Base-by-base conservation (phyloP, 2,329 filamentous ascomycete species). In the Aspergillus persii region DNA sequence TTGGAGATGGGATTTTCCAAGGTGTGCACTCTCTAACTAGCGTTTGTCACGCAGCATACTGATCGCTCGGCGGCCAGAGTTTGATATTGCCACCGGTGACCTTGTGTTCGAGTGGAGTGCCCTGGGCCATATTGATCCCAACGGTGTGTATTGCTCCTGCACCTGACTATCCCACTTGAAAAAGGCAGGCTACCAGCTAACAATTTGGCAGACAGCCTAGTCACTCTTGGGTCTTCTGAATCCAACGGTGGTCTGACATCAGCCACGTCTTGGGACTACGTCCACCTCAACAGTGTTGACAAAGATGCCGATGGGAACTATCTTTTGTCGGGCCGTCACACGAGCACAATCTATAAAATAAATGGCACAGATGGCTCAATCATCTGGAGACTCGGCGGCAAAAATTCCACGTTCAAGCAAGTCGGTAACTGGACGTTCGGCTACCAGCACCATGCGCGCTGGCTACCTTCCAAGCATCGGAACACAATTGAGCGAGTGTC, bases 21-120 rank as follows among this genome's bases (percentile, higher is more conserved):
- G 36, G 36, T 41, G 36, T 15, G 36, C 8, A 12, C 8, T 41
- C 4, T 6, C 12, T 15, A n/a, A 5, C 3, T 12, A 5, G 3
- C 7, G 7, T 4, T 15, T 41, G 15, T 7, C 12, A n/a, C 18
- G n/a, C 15, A 18, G 15, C 15, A 41, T 41, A 2, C 36, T 8
- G 12, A 41, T n/a, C 7, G 79, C 81, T 61, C 72, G 84, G 2
- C 74, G 78, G 1, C 81, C 80, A 41, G 58, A 54, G 9, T 44
- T 54, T 26, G 52, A 54, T 12, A 46, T 54, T n/a, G 12, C 9
- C n/a, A 47, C 55, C 3, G 58, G 58, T 4, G 47, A 39, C 15
- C 41, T 60, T 2, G n/a, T 58, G 3, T 60, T 57, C 23, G 55
- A 60, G 18, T 60, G 58, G 58, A 50, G 52, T 2, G 33, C 44